Conservation (phyloP, 2,329 filamentous ascomycete species). For the Cladorrhinum sp. region DNA sequence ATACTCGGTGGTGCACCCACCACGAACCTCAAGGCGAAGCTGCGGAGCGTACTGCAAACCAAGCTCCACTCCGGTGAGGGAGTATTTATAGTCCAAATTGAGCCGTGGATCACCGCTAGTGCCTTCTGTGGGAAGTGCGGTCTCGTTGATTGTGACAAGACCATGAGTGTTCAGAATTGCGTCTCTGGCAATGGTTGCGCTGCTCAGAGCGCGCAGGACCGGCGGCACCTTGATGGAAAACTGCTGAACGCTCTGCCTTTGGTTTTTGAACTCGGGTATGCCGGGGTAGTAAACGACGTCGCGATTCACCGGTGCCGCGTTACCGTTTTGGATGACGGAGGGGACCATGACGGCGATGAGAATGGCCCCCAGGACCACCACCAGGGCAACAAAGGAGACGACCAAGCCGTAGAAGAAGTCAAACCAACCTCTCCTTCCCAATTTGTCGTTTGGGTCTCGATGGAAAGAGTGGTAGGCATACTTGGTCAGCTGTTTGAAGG, state of each 20-base stretch:
- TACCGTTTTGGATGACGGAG: conserved; percentile 9
- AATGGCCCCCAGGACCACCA: neutral
- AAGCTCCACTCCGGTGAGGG: conserved; percentile 7
- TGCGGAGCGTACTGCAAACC: conserved; percentile 3
- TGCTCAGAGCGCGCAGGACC: conserved; percentile 8
- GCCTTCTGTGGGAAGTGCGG: neutral
- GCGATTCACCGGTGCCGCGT: conserved; percentile 6
- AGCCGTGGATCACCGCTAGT: neutral
- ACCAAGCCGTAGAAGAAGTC: conserved; percentile 7
- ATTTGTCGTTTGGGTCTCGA: neutral
- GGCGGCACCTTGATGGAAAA: neutral
- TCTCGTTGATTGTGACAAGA: neutral
- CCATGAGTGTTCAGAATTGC: neutral
- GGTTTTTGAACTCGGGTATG: neutral
- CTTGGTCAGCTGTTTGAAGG: neutral
- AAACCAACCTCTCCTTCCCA: neutral
- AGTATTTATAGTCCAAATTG: conserved; percentile 3
- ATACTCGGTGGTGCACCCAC: conserved; percentile 12
- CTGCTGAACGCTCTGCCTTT: neutral
- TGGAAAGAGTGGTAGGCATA: neutral
- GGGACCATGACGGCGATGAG: conserved; percentile 9
- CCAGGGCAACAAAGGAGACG: conserved; percentile 1
- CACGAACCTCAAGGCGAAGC: neutral
- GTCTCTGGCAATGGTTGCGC: neutral
- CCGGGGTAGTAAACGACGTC: conserved; percentile 4